Percentiles rank a stretch among this genome's conserved stretches.
phyloP scores from a whole-genome alignment of 2,329 filamentous ascomycete species.

The Aspergillus sp. region DNA sequence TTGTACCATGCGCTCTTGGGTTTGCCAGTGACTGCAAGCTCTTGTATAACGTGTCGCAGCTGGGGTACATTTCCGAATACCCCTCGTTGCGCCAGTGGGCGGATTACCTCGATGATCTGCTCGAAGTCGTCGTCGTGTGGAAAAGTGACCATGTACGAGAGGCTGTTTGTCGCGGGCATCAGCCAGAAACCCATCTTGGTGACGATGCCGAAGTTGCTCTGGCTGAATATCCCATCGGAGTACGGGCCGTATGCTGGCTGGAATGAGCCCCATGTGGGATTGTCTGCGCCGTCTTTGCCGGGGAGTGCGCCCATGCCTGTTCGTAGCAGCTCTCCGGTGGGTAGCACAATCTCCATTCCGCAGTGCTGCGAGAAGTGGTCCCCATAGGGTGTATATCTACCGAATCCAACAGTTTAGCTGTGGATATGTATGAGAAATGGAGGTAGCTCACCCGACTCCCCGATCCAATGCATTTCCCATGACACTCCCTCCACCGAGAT shows the following conservation, averaged over 20 bases:
- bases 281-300: not conserved
- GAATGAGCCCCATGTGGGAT: not conserved
- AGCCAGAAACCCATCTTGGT: slow-evolving; percentile 57
- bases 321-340: slow-evolving; percentile 46
- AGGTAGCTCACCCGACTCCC: slow-evolving; percentile 21
- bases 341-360: slow-evolving; percentile 48
- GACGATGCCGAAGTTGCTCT: slow-evolving; percentile 54
- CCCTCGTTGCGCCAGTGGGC: slow-evolving; percentile 23
- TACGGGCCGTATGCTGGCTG: slow-evolving; percentile 29
- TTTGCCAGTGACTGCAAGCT: not conserved
- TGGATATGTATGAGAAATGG: no score
- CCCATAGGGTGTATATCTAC: slow-evolving; percentile 43
- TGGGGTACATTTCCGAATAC: not conserved
- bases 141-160: slow-evolving; percentile 27
- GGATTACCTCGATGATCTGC: slow-evolving; percentile 40
- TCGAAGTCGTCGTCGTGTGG: slow-evolving; percentile 51
- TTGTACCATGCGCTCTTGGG: not conserved
- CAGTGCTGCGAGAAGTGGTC: slow-evolving; percentile 46
- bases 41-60: not conserved
- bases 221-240: slow-evolving; percentile 50
- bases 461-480: slow-evolving; percentile 49
- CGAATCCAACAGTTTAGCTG: not conserved
- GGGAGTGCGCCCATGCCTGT: slow-evolving; percentile 48
- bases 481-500: slow-evolving; percentile 45
- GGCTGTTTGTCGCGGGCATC: slow-evolving; percentile 53